Evolutionary conservation across 257 asterid genomes (phyloP), one percentile per base, ranked within the genome.

Genomic region (Perilla frutescens): DNA sequence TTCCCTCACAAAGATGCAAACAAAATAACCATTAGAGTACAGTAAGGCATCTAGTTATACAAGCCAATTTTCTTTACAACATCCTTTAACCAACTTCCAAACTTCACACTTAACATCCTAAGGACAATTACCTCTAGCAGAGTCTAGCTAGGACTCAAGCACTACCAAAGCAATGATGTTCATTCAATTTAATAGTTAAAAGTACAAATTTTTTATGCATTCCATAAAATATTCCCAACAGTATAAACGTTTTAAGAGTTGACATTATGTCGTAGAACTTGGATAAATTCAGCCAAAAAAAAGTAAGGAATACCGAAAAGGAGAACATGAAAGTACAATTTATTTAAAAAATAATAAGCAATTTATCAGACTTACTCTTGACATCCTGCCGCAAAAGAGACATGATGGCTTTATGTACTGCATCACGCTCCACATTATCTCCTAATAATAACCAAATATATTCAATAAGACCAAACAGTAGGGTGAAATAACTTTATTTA

Each of bases 391-490:
- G 87, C 89, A 91, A 71, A 76, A 91, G 84, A 45, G 94, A 74
- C 88, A 94, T 79, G 57, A 91, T 82, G 71, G 96, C 96, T 77
- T 94, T 91, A 76, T 94, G 90, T 60, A 94, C 97, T 26, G 98
- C 96, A 84, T 94, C 98, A 39, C 95, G 97, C 86, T 94, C 98
- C 68, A 91, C 95, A 36, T 90, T 94, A 79, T 94, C 98, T 60
- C 96, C 98, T 91, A 68, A 70, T 20, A 48, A 71, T 48, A 41
- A 69, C 57, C 78, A 64, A 56, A 75, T 12, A 73, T 37, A 51
- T 66, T 55, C 31, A 60, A 31, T 31, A n/a, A 76, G 44, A 45
- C 37, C 44, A 54, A 54, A 75, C 8, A 70, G 29, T 0, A 20
- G 26, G 26, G 39, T 49, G 14, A 71, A 48, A 79, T 29, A 36